A percentile compares a stretch with the other conserved stretches of the same genome.
These are phyloP conservation scores for Hypocreales sp. DNA, from an alignment of 2,329 filamentous ascomycete species.

Conservation along the genomic window DNA sequence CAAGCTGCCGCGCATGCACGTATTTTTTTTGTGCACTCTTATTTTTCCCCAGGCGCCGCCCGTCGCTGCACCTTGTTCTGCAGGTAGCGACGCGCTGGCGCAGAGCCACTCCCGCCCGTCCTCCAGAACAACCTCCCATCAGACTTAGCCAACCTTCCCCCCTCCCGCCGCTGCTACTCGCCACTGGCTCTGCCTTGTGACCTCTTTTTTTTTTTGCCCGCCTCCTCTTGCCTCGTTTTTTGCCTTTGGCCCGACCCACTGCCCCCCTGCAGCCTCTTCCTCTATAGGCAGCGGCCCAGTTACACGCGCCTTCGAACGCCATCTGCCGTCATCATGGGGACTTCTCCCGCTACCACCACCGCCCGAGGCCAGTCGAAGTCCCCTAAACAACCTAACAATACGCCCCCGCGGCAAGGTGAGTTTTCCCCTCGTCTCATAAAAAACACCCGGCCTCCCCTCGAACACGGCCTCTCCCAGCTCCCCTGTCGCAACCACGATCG, in stretches of 20 bases:
- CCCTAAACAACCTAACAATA: constrained; percentile 28
- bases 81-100: constrained; percentile 3
- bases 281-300: constrained; percentile 1
- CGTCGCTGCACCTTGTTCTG: neutral
- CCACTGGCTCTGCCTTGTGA: constrained; percentile 6
- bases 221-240: too few relatives aligned
- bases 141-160: constrained; percentile 1
- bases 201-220: constrained; percentile 12
- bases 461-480: too few relatives aligned
- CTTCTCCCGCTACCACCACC: constrained; percentile 23
- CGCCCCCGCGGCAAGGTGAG: constrained; percentile 28
- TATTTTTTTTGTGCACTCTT: too few relatives aligned
- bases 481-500: too few relatives aligned
- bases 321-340: constrained; percentile 33
- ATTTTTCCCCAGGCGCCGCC: neutral
- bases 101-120: constrained; percentile 4
- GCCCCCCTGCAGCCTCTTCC: constrained; percentile 11
- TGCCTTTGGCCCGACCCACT: constrained; percentile 4
- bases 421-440: too few relatives aligned
- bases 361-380: constrained; percentile 29
- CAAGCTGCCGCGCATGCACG: too few relatives aligned
- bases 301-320: neutral
- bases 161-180: neutral
- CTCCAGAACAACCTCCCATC: neutral
- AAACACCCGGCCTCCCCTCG: too few relatives aligned